Evolutionary conservation across 148 eudicot species (phyloP), one percentile per base, ranked within the genome.

Genomic region (Rhododendron mucronatum): DNA sequence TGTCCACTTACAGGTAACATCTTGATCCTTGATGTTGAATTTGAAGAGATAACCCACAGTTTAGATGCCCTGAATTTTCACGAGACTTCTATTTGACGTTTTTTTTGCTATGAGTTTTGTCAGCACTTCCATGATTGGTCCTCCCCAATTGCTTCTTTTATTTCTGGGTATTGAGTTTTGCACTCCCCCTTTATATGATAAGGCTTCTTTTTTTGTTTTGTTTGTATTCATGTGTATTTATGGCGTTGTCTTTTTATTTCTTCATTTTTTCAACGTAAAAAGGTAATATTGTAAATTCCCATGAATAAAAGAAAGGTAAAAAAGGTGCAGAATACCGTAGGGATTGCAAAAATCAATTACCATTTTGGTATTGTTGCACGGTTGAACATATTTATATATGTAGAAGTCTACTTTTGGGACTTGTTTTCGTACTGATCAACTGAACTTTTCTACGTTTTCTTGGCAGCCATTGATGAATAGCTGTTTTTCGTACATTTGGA

Each of bases 1-100:
- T 41, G 98, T 96, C 86, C 94, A 93, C 88, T 87, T 96, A 57
- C 98, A 96, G 98, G 98, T 96, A 93, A 75, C 12, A 79, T 48
- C 83, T 82, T 0, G 15, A 23, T 18, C 78, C 20, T 51, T 83
- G n/a, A 35, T 65, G 28, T 83, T 39, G 51, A 13, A 2, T 63
- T 82, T 44, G 55, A 83, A n/a, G 53, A 83, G 44, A 76, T 39
- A 73, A 73, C 41, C 15, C 41, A 13, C 41, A 33, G 44, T 33
- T 30, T 73, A 0, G 33, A 59, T 59, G 8, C 65, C 65, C 65
- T 59, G 7, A 10, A 59, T 59, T 59, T 59, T 59, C 65, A 1
- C n/a, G 9, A 59, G 65, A 21, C 65, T 59, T 59, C 65, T 59
- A 21, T 21, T 59, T 59, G n/a, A 21, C 9, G 1, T 1, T 59